Base-by-base conservation (phyloP, 129 eudicot species). In the Gnaphalium uliginosum region DNA sequence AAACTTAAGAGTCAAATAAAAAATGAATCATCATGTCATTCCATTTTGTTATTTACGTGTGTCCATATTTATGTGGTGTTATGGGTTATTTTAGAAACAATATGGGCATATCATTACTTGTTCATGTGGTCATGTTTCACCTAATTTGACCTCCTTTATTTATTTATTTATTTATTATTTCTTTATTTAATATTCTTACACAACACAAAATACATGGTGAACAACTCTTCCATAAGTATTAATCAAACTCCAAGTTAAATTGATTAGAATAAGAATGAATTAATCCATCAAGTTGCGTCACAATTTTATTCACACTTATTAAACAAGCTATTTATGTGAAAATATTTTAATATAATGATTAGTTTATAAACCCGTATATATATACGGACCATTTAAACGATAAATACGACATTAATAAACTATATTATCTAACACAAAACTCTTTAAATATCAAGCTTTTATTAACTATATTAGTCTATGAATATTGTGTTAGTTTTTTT, bases 81-180 rank as follows among this genome's bases (percentile, higher is more conserved):
- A 78, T 78, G 75, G 81, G 51, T 69, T 78, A 59, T 69, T 69
- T 78, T 69, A 59, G 81, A 41, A 69, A 41, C 58, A 60, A 32
- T 54, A 82, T 72, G 79, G 75, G 56, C 78, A 58, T 54, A 50
- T 61, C 81, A 82, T 77, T 51, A 69, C 79, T 66, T 71, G 58
- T 75, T 70, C 85, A 65, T 77, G 77, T 77, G 82, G 27, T 77
- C 59, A 63, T 82, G 79, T 26, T 72, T 76, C 79, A 82, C 85
- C 82, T 18, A 76, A 78, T 72, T 30, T 76, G 41, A 78, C 64
- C 30, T 78, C 6, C 19, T 56, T n/a, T 56, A 56, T 6, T n/a
- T 56, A 13, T 56, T 56, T 56, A 56, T 21, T 54, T 54, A 18
- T 41, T 13, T 33, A 11, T 48, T 41, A n/a, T n/a, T 17, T 19